Evolutionary conservation across 78 protist genomes (phyloP).

Genomic region (Anaeramoeba flamelloides): DNA sequence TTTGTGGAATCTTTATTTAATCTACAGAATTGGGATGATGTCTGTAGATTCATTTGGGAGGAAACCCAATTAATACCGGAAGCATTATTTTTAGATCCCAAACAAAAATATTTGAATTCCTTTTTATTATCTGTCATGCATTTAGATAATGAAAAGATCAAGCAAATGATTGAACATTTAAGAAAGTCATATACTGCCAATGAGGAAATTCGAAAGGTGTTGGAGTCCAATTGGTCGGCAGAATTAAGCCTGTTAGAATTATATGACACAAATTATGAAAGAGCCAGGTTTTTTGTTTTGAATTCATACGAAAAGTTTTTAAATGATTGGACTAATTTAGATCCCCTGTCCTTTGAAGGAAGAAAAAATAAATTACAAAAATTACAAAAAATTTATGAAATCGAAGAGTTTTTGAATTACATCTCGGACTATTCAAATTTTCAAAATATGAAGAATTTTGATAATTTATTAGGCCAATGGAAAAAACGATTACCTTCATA

Average conservation of each 20-base stretch:
- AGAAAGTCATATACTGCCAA: not conserved
- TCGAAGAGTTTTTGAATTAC: not conserved
- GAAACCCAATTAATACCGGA: not conserved
- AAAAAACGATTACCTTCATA: not conserved
- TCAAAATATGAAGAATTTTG: not conserved
- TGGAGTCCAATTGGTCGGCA: not conserved
- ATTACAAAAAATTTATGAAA: not conserved
- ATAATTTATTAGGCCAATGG: not conserved
- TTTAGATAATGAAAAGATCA: not conserved
- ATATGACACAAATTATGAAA: not conserved
- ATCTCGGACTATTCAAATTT: too few relatives aligned
- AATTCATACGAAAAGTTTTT: not conserved
- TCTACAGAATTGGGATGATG: not conserved
- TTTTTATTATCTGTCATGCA: not conserved
- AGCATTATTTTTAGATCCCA: not conserved
- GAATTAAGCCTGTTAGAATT: not conserved
- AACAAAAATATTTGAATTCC: not conserved
- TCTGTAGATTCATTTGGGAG: not conserved
- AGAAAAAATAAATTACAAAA: not conserved
- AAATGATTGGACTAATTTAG: not conserved
- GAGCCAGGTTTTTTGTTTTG: not conserved
- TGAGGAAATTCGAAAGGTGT: not conserved
- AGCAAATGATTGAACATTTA: not conserved
- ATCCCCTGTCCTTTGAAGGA: not conserved
- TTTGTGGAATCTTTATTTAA: not conserved